These are phyloP conservation scores for Venturia nashicola DNA, from an alignment of 2,329 filamentous ascomycete genomes.

Conservation along the genomic window DNA sequence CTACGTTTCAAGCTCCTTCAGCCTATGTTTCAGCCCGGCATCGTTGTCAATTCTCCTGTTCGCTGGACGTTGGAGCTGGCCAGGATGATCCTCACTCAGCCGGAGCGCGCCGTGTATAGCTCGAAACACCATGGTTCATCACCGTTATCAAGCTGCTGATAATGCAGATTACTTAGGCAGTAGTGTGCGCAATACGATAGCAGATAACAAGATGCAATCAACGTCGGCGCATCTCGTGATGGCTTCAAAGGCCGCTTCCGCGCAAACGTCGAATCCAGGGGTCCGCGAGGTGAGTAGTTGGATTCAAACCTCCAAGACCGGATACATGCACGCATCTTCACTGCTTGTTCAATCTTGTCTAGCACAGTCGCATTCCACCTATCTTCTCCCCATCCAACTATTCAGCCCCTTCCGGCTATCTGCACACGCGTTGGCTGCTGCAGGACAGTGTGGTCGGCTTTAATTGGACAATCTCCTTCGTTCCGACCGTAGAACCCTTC, in stretches of 20 bases:
- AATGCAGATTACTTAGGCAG: background rate
- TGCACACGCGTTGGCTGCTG: background rate
- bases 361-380: background rate
- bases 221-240: background rate
- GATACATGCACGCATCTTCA: background rate
- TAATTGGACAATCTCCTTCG: background rate
- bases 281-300: background rate
- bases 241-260: background rate
- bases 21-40: background rate
- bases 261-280: background rate
- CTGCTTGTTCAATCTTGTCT: background rate
- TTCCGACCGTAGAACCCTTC: background rate
- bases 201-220: background rate
- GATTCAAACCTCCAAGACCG: background rate
- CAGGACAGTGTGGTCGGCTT: background rate
- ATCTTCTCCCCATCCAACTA: background rate
- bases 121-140: background rate
- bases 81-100: conserved; percentile 2
- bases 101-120: background rate
- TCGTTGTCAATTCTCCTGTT: background rate
- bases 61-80: background rate
- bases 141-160: background rate
- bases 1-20: background rate
- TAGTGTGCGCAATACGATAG: background rate
- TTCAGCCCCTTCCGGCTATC: background rate